Conservation (phyloP, 768 basidiomycete species). For the Cantharellus cinnabarinus region DNA sequence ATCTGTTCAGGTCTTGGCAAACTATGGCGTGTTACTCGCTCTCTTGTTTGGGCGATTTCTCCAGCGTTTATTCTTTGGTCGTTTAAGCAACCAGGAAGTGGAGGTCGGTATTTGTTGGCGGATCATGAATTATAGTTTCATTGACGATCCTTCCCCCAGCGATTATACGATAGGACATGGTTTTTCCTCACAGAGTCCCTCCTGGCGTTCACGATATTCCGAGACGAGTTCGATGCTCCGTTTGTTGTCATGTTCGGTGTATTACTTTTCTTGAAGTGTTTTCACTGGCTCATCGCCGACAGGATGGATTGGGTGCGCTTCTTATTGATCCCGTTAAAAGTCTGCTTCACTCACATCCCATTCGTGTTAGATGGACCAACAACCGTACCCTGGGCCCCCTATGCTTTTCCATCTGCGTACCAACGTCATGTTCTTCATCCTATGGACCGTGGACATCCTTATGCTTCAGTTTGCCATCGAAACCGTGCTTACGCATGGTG, state of each 20-base stretch:
- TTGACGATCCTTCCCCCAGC: slow-evolving; percentile 27
- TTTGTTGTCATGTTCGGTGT: slow-evolving; percentile 92
- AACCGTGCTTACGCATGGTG: slow-evolving; percentile 54
- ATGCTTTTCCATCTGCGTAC: slow-evolving; percentile 73
- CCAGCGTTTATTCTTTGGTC: slow-evolving; percentile 81
- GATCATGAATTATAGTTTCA: not conserved
- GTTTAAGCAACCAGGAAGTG: slow-evolving; percentile 68
- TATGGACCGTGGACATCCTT: slow-evolving; percentile 53
- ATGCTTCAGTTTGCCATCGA: slow-evolving; percentile 70
- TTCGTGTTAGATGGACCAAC: slow-evolving; percentile 79
- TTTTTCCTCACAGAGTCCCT: slow-evolving; percentile 95
- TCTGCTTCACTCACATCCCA: not conserved
- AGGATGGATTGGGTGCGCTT: slow-evolving; percentile 79
- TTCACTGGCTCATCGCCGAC: slow-evolving; percentile 93
- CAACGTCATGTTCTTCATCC: slow-evolving; percentile 44
- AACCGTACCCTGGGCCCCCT: slow-evolving; percentile 69
- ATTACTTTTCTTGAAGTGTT: slow-evolving; percentile 85
- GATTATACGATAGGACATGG: slow-evolving; percentile 90
- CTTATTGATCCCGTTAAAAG: not conserved
- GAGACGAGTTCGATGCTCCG: slow-evolving; percentile 82
- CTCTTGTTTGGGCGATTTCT: slow-evolving; percentile 56
- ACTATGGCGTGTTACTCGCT: slow-evolving; percentile 66
- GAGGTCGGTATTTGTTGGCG: slow-evolving; percentile 37
- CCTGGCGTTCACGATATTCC: slow-evolving; percentile 90
- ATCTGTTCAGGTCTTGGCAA: slow-evolving; percentile 54